phyloP scores from a whole-genome alignment of 495 filamentous ascomycete genomes.

The Lasiosphaeris hirsuta region DNA sequence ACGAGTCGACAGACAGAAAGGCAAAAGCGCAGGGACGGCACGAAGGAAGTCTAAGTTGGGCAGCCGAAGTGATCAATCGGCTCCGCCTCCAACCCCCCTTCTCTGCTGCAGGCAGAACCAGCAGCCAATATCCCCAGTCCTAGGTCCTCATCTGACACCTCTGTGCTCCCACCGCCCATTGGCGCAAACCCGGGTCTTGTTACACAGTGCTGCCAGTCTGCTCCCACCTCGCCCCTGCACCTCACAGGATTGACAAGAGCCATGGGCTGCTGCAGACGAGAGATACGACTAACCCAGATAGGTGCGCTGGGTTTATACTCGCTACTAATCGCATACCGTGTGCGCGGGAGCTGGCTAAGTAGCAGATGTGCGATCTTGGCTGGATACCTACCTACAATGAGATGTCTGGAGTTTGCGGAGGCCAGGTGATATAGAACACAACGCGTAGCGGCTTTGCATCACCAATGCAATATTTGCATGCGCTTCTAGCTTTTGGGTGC shows the following conservation, averaged over 20 bases:
- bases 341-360: too few species aligned
- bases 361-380: too few species aligned
- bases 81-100: neutral
- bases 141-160: neutral
- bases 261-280: too few species aligned
- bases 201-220: neutral
- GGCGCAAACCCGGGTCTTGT: neutral
- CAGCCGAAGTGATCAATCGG: too few species aligned
- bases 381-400: too few species aligned
- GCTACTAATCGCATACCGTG: too few species aligned
- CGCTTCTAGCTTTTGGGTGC: neutral
- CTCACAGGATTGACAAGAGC: neutral
- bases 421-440: too few species aligned
- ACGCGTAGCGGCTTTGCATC: neutral
- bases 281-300: too few species aligned
- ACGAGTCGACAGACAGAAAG: too few species aligned
- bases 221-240: neutral
- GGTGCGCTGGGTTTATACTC: too few species aligned
- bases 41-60: too few species aligned
- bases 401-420: neutral
- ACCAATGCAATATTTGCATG: neutral
- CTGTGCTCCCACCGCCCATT: neutral
- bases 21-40: too few species aligned
- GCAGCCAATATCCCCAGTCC: neutral
- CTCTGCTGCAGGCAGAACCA: neutral